Evolutionary conservation across 495 filamentous ascomycete species (phyloP), one percentile per base, ranked within the genome.

Genomic region (Aspergillus olivimuriae): DNA sequence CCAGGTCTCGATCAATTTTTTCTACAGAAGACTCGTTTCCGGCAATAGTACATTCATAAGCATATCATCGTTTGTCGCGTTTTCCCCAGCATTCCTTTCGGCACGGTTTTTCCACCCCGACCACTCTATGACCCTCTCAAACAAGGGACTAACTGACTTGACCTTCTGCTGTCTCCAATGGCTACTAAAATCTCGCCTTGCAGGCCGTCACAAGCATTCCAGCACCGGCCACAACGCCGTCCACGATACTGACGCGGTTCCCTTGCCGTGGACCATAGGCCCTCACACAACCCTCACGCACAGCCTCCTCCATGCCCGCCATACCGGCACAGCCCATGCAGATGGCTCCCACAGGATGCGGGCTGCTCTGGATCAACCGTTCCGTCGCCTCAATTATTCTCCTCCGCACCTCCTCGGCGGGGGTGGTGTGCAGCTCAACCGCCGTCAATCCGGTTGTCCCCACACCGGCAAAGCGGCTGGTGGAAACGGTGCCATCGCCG

Each of bases 281-380:
- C 42, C 81, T 75, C 20, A 76, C 57, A 33, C 84, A 84, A 2
- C 81, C 83, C 28, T 76, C 75, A 39, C 83, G 73, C 34, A 95
- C 87, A 38, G 85, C 83, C 43, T 81, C 74, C 43, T 91, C 85
- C 69, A 97, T 76, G 10, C 91, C 92, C 17, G 80, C 83, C 92
- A 96, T 95, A 4, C 92, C 91, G 31, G 89, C 91, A 67, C 90
- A 95, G 44, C 87, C 80, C 46, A 84, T 76, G 20, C 75, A 75
- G 0, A 90, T 81, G 11, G 66, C 70, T 18, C 64, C 58, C 1
- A 76, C 66, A 18, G 56, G 54, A 28, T 47, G 43, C 3, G 62
- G 47, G 0, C 76, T 72, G 7, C 65, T 66, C 15, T 62, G 60
- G 18, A 95, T 59, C 26, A 95, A 60, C 36, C 74, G 65, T 55